Conservation (phyloP, 176 grass and related monocot species). For the Oryza officinalis region DNA sequence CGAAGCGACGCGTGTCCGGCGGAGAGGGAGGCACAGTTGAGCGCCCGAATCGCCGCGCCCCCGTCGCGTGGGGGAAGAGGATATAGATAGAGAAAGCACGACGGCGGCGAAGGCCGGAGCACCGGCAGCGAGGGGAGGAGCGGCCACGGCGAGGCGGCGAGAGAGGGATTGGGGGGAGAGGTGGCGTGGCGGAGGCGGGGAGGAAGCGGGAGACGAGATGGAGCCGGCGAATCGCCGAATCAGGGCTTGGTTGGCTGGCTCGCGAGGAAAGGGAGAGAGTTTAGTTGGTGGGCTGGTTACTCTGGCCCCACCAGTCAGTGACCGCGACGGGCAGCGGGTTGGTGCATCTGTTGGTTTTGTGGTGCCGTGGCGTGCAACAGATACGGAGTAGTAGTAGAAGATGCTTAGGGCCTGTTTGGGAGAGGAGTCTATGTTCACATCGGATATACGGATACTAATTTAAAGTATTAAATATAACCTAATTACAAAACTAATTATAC, state of each 20-base stretch:
- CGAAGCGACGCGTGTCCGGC: background rate
- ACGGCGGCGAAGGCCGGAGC: background rate
- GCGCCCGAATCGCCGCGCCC: background rate
- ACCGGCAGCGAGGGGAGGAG: background rate
- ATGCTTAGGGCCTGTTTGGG: too few species aligned
- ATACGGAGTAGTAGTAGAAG: background rate
- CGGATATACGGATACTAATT: too few species aligned
- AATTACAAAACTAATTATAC: too few species aligned
- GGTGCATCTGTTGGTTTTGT: background rate
- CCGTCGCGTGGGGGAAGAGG: background rate
- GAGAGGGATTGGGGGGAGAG: background rate
- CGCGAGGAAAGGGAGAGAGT: background rate
- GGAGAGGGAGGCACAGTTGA: background rate
- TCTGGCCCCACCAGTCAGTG: background rate
- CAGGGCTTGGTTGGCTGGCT: background rate
- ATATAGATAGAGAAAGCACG: background rate
- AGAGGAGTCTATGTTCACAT: too few species aligned
- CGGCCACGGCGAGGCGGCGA: conserved; percentile 4
- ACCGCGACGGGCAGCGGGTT: background rate
- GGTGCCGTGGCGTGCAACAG: background rate
- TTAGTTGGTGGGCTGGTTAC: background rate
- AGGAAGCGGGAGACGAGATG: background rate
- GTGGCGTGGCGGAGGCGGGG: conserved; percentile 32
- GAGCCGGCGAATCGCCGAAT: conserved; percentile 8
- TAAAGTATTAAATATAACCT: too few species aligned